Evolutionary conservation across 352 stramenopile genomes (phyloP).

Genomic region (Globisporangium lucens): DNA sequence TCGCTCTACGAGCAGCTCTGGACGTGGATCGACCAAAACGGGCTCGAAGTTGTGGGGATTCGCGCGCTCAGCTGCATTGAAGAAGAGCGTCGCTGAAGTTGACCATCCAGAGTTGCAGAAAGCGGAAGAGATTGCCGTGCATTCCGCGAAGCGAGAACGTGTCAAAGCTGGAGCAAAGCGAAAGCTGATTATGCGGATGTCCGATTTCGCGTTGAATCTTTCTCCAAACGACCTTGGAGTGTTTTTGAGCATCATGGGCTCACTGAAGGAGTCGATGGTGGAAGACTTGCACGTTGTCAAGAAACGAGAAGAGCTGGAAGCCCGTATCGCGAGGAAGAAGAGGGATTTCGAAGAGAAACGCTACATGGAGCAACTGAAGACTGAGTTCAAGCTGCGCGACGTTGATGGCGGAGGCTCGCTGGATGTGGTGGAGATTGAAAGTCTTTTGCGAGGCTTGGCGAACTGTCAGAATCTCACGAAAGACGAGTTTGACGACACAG

Average conservation of each 20-base stretch:
- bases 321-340: conserved; percentile 43
- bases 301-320: conserved; percentile 40
- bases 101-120: conserved; percentile 46
- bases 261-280: conserved; percentile 67
- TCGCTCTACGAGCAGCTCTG: conserved; percentile 2
- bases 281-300: conserved; percentile 64
- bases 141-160: conserved; percentile 29
- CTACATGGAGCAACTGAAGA: conserved; percentile 68
- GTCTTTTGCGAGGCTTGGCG: conserved; percentile 54
- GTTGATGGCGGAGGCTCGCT: conserved; percentile 68
- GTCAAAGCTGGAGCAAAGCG: conserved; percentile 53
- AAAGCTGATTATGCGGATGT: conserved; percentile 77
- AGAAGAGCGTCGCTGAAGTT: conserved; percentile 62
- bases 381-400: conserved; percentile 72
- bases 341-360: conserved; percentile 61
- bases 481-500: conserved; percentile 71
- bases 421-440: conserved; percentile 63
- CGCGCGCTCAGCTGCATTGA: conserved; percentile 44
- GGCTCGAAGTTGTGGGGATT: conserved; percentile 54
- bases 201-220: conserved; percentile 83
- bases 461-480: conserved; percentile 75
- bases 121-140: conserved; percentile 28
- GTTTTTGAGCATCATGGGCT: conserved; percentile 66
- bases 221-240: conserved; percentile 76
- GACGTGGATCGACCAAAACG: conserved; percentile 23